phyloP scores from a whole-genome alignment of 176 grass and related monocot genomes.

The Miscanthus lutarioriparius region DNA sequence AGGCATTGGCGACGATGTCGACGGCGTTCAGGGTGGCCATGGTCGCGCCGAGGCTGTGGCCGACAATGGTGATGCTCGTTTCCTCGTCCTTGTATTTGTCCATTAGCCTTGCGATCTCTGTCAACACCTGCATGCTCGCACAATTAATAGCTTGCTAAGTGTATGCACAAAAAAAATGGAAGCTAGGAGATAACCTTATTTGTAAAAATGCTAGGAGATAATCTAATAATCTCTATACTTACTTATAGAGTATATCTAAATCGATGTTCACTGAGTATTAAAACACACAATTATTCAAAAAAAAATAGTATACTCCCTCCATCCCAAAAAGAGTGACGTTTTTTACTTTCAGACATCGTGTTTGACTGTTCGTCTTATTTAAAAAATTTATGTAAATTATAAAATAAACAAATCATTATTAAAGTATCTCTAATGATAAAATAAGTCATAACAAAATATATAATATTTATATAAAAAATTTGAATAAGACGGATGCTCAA shows the following conservation, averaged over 20 bases:
- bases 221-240: neutral
- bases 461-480: too few relatives aligned
- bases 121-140: constrained; percentile 51
- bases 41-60: constrained; percentile 87
- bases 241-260: neutral
- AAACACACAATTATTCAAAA: neutral
- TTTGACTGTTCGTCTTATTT: too few relatives aligned
- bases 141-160: neutral
- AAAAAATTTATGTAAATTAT: too few relatives aligned
- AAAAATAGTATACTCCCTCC: too few relatives aligned
- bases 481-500: too few relatives aligned
- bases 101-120: constrained; percentile 60
- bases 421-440: too few relatives aligned
- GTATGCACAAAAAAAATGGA: neutral
- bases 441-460: too few relatives aligned
- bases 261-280: neutral
- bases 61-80: constrained; percentile 79
- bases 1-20: constrained; percentile 61
- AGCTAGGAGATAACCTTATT: neutral
- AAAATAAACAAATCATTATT: too few relatives aligned
- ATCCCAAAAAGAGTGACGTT: too few relatives aligned
- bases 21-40: constrained; percentile 72
- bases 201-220: neutral
- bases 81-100: constrained; percentile 74
- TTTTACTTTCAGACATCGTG: too few relatives aligned